Conservation (phyloP, 2,329 filamentous ascomycete genomes). For the Nemania sp. region DNA sequence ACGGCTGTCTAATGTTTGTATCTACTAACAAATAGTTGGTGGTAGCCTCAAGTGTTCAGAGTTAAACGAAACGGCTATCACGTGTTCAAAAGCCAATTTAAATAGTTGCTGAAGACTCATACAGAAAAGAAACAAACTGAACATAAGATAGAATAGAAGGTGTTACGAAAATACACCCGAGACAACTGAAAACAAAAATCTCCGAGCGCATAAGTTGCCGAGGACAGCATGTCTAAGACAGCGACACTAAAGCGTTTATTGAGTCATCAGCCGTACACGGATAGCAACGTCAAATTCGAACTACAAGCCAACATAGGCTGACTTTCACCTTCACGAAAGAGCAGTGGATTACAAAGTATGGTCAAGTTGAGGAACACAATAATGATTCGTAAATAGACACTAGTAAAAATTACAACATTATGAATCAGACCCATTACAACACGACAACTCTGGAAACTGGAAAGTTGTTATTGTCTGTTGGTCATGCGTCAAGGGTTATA, state of each 20-base stretch:
- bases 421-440: slow-evolving; percentile 46
- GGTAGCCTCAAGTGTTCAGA: too few species aligned
- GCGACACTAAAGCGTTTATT: neutral
- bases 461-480: slow-evolving; percentile 32
- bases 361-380: slow-evolving; percentile 13
- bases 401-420: slow-evolving; percentile 53
- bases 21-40: too few species aligned
- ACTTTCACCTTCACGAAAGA: too few species aligned
- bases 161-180: neutral
- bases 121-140: neutral
- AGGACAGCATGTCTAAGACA: neutral
- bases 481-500: slow-evolving; percentile 19
- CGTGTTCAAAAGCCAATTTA: too few species aligned
- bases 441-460: slow-evolving; percentile 30
- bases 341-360: neutral
- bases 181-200: neutral
- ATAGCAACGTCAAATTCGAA: too few species aligned
- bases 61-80: too few species aligned
- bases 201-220: neutral
- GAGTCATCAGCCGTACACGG: too few species aligned
- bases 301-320: too few species aligned
- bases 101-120: too few species aligned
- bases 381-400: slow-evolving; percentile 42
- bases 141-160: neutral
- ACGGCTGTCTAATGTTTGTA: too few species aligned